Base-by-base conservation (phyloP, 768 basidiomycete species). In the Termitomyces sp. region DNA sequence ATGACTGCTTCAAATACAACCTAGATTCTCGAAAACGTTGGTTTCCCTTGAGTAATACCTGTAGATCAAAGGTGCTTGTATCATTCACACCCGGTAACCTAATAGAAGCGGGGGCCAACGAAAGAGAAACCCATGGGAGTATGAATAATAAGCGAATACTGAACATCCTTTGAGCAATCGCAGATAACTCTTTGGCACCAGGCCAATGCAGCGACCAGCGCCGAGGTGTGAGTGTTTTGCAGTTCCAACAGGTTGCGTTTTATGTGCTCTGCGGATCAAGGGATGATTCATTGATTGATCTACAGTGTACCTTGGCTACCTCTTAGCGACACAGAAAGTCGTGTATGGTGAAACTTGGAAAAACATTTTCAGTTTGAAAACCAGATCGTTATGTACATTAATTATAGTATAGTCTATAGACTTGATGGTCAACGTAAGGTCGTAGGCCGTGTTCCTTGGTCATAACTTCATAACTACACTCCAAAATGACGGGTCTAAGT, bases 121-220 rank as follows among this genome's bases (percentile, higher is more conserved):
- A 58, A 55, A 47, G 42, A 20, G 58, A 55, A 20, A 49, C 34
- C 57, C 37, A 58, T 3, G 54, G 61, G 52, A 62, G 59, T 51
- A 53, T 64, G 60, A 55, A 57, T 54, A 58, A 54, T 55, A 65
- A 36, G 51, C 12, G 58, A 48, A 50, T 34, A 51, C 45, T 42
- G 37, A 61, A 51, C 56, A 59, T 59, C 8, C 20, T 52, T 52
- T 33, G 48, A 59, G 48, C 22, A 46, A 54, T 58, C 18, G 41
- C 49, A 57, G 37, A 39, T 27, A 54, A 24, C 41, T 61, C 33
- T 45, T 61, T 60, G 65, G 68, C 70, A 66, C 71, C 70, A 68
- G 71, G 72, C 72, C 70, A 64, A 68, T 62, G 58, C 56, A 63
- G 66, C 72, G 70, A 66, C 71, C 73, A 74, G 70, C 71, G 73